These are phyloP conservation scores for Sclerotinia minor DNA, from an alignment of 2,329 filamentous ascomycete genomes.

Conservation along the genomic window DNA sequence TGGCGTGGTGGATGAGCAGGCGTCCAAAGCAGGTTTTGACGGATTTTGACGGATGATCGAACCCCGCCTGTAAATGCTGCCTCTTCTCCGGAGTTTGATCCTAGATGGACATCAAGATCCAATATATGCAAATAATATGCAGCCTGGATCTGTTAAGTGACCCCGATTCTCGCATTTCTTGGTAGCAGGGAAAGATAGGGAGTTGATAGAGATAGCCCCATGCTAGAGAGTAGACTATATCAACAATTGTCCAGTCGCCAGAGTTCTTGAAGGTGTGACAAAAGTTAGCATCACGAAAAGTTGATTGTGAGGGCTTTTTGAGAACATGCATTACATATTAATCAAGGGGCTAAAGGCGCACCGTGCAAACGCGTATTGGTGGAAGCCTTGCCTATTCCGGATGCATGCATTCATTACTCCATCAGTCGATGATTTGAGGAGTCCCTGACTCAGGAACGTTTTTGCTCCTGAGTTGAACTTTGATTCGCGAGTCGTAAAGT, in stretches of 20 bases:
- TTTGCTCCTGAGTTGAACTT: background rate
- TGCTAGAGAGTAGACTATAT: conserved; percentile 6
- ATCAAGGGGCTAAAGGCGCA: conserved; percentile 23
- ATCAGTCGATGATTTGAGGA: conserved; percentile 17
- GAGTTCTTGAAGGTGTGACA: conserved; percentile 12
- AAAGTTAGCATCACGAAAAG: conserved; percentile 12
- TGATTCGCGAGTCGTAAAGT: background rate
- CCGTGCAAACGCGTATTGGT: conserved; percentile 18
- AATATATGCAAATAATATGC: conserved; percentile 38
- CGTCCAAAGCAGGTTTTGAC: conserved; percentile 31
- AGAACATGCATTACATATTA: conserved; percentile 21
- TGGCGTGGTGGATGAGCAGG: conserved; percentile 17
- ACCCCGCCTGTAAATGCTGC: conserved; percentile 31
- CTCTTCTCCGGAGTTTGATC: conserved; percentile 27
- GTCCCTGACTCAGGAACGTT: conserved; percentile 10
- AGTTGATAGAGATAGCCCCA: conserved; percentile 10
- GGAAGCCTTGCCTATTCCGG: conserved; percentile 19
- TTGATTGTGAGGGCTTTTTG: conserved; percentile 18
- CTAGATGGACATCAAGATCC: conserved; percentile 36
- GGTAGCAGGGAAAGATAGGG: conserved; percentile 10
- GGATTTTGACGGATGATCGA: conserved; percentile 35
- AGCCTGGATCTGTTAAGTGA: conserved; percentile 30
- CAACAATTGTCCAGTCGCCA: background rate
- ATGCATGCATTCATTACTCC: conserved; percentile 16
- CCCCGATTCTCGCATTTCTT: conserved; percentile 24